Base-by-base conservation (phyloP, 352 stramenopile genomes). In the Globisporangium emineosum region DNA sequence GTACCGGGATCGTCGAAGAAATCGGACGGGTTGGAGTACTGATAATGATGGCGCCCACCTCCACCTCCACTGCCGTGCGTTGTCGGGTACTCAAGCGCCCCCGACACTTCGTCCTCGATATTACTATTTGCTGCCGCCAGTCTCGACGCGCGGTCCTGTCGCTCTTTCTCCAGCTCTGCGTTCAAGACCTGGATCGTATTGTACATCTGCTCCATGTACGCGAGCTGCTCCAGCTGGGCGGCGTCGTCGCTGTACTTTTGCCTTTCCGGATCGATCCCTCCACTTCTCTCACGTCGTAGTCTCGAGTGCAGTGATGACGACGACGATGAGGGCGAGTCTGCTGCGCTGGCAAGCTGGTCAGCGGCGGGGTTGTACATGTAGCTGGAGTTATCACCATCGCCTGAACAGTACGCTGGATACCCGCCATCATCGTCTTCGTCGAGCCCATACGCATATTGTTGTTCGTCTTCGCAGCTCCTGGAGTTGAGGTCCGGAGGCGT, bases 131-230 rank as follows among this genome's bases (percentile, higher is more conserved):
- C 30, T 8, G 65, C 12, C 40, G 67, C 59, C 9, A 70, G 57
- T 15, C 57, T 57, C 13, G 15, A 5, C 5, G 66, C 30, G 52
- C 68, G 69, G 3, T 65, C 68, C n/a, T 70, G 65, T 8, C 76
- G 72, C 37, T 89, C 79, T 19, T 60, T 71, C 33, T 84, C 78
- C 40, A 88, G 40, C 56, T 88, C 77, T 0, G 71, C 67, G 19
- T 76, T 86, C 13, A 87, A 40, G 29, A 70, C 33, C 61, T 80
- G 77, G 59, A 91, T 87, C 3, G 74, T 83, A 21, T 62, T 76
- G 66, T 88, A 85, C 75, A 91, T 89, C 50, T 88, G 70, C 54
- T 91, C 79, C 82, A 91, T 91, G 58, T 87, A 87, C 19, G 68
- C 69, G 30, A 87, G 70, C 33, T 91, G 79, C 3, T 63, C 64